Conservation (phyloP, 2,329 filamentous ascomycete genomes). For the Pezicula rhizophila region DNA sequence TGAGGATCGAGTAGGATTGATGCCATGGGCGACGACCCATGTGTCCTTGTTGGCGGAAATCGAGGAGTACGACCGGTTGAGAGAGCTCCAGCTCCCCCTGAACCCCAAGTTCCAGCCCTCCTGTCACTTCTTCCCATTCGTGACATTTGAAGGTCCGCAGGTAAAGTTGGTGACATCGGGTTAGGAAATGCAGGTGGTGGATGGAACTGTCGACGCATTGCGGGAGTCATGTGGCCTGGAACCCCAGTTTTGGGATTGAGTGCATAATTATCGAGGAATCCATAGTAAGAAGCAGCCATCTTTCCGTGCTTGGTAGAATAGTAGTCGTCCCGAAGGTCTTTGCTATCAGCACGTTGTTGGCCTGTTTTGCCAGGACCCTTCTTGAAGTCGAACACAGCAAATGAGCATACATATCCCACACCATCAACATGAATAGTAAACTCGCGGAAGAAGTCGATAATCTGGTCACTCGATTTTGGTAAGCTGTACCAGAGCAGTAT, state of each 20-base stretch:
- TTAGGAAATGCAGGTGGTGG: slow-evolving; percentile 71
- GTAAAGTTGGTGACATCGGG: slow-evolving; percentile 56
- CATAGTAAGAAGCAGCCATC: slow-evolving; percentile 95
- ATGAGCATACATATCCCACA: slow-evolving; percentile 91
- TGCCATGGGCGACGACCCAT: slow-evolving; percentile 55
- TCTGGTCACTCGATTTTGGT: slow-evolving; percentile 81
- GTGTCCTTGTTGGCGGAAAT: slow-evolving; percentile 31
- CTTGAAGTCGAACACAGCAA: slow-evolving; percentile 95
- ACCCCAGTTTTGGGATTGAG: slow-evolving; percentile 65
- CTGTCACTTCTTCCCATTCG: slow-evolving; percentile 39
- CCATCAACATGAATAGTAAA: slow-evolving; percentile 97
- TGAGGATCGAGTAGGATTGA: slow-evolving; percentile 71
- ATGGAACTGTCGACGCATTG: slow-evolving; percentile 57
- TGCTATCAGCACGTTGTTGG: slow-evolving; percentile 29
- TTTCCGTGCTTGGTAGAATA: slow-evolving; percentile 94
- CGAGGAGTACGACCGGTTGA: slow-evolving; percentile 35
- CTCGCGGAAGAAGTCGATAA: slow-evolving; percentile 96
- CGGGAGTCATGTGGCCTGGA: slow-evolving; percentile 52
- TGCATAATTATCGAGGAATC: slow-evolving; percentile 89
- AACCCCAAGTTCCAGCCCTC: slow-evolving; percentile 36
- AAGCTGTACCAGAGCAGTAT: slow-evolving; percentile 83
- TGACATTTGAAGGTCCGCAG: slow-evolving; percentile 49
- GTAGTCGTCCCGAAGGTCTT: slow-evolving; percentile 77
- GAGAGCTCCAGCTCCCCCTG: slow-evolving; percentile 22
- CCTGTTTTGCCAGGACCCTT: slow-evolving; percentile 58